Percentiles rank a stretch among this genome's conserved stretches.
Evolutionary conservation across 2,329 filamentous ascomycete species (phyloP).

Genomic region (Nothopassalora personata): DNA sequence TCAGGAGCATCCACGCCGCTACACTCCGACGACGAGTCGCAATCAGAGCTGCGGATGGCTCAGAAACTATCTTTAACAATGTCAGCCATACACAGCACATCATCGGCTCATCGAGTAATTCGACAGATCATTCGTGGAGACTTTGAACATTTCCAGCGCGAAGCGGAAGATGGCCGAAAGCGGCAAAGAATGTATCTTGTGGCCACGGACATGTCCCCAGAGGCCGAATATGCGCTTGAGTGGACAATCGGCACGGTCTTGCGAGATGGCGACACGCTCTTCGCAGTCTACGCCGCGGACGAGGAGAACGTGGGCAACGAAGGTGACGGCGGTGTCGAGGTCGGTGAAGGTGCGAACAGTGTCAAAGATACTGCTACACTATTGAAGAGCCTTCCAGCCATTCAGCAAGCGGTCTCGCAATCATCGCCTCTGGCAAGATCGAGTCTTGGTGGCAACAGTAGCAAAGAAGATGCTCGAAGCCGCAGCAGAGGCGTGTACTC

Average conservation of each 20-base stretch:
- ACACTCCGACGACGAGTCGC: constrained; percentile 77
- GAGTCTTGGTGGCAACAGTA: constrained; percentile 6
- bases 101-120: constrained; percentile 73
- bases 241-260: constrained; percentile 97
- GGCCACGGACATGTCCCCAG: constrained; percentile 90
- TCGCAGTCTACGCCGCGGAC: constrained; percentile 89
- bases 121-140: constrained; percentile 88
- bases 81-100: constrained; percentile 71
- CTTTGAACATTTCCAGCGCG: constrained; percentile 67
- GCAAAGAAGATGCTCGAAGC: constrained; percentile 20
- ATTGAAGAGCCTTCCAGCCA: constrained; percentile 57
- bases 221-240: constrained; percentile 90
- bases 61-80: constrained; percentile 78
- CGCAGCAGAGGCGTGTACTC: constrained; percentile 37
- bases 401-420: constrained; percentile 21
- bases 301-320: constrained; percentile 61
- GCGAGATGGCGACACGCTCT: constrained; percentile 86
- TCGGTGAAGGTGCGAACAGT: constrained; percentile 67
- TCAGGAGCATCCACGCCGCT: constrained; percentile 56
- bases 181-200: constrained; percentile 86
- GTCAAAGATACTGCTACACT: constrained; percentile 71
- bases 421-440: constrained; percentile 26
- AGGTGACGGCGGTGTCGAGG: constrained; percentile 46
- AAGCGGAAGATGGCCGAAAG: constrained; percentile 72
- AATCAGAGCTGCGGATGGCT: constrained; percentile 78